Evolutionary conservation across 306 rosid species (phyloP), one percentile per base, ranked within the genome.

Genomic region (Citrullus mucosospermus): DNA sequence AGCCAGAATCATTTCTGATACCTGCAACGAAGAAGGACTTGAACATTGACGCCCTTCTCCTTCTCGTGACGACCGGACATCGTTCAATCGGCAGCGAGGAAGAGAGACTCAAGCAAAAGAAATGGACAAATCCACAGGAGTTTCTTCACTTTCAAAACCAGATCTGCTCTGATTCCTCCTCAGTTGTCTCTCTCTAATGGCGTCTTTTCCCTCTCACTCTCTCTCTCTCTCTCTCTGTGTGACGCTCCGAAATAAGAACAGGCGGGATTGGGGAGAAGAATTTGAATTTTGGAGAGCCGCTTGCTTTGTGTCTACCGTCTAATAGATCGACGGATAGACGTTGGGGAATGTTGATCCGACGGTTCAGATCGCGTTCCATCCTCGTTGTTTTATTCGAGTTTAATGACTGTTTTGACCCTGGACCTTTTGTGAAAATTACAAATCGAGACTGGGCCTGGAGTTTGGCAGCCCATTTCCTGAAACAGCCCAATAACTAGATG

Each of bases 1-100:
- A 48, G 3, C 13, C 28, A 8, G 15, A 51, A 71, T 50, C 25
- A 15, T 10, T 53, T 6, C 6, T 36, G 10, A 32, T 83, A 93
- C 98, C 98, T 86, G 93, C 98, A 93, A 54, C 97, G 96, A 44
- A 93, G 97, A 68, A 93, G 98, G 54, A 93, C 98, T 78, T 93
- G 98, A 80, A 93, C 98, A 71, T 93, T 93, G 51, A 93, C 98
- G 22, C 98, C 98, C 78, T 93, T 93, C 86, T 93, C 98, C 78
- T 90, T 93, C 84, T 88, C 98, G 59, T 86, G 93, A 63, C 96
- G 96, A 38, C 84, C 84, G 20, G 98, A 88, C 98, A 93, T 93
- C 83, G 18, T 73, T 78, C 83, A 66, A 80, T 39, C 67, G 53
- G 59, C 43, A 13, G 72, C 54, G 75, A 58, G 83, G 58, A 67